Conservation (phyloP, 208 protist species). For the Trypanosomatidae sp. region DNA sequence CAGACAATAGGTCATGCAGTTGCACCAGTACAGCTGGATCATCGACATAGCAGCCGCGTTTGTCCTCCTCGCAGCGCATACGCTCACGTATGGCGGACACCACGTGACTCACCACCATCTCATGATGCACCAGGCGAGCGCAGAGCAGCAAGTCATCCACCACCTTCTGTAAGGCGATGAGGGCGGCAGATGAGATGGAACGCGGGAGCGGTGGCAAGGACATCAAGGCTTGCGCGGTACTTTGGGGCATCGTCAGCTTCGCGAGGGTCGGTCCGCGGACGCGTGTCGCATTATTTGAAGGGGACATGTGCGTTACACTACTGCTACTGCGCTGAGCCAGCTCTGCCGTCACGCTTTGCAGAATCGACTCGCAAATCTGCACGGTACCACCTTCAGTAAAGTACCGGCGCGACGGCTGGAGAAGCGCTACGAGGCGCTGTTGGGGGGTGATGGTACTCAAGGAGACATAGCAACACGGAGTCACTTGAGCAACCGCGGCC, state of each 20-base stretch:
- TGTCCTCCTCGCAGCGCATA: constrained; percentile 1
- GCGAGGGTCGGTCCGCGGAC: constrained; percentile 25
- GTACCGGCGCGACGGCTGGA: constrained; percentile 19
- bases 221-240: background rate
- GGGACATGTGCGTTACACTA: background rate
- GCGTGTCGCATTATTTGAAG: constrained; percentile 11
- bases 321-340: background rate
- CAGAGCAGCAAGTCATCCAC: constrained; percentile 18
- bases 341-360: constrained; percentile 13
- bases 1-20: constrained; percentile 17
- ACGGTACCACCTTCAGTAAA: constrained; percentile 14
- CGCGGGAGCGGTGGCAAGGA: constrained; percentile 17
- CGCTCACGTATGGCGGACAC: constrained; percentile 15
- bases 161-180: constrained; percentile 4
- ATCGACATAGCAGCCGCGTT: constrained; percentile 11
- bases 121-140: constrained; percentile 15
- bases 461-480: constrained; percentile 25
- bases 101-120: constrained; percentile 21
- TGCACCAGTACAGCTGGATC: constrained; percentile 8
- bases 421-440: constrained; percentile 26
- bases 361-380: constrained; percentile 17
- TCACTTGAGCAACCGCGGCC: background rate
- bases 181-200: constrained; percentile 11
- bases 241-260: constrained; percentile 6
- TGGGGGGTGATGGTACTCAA: constrained; percentile 15